Evolutionary conservation across 2,329 filamentous ascomycete species (phyloP), one percentile per base, ranked within the genome.

Genomic region (Fusarium citri): DNA sequence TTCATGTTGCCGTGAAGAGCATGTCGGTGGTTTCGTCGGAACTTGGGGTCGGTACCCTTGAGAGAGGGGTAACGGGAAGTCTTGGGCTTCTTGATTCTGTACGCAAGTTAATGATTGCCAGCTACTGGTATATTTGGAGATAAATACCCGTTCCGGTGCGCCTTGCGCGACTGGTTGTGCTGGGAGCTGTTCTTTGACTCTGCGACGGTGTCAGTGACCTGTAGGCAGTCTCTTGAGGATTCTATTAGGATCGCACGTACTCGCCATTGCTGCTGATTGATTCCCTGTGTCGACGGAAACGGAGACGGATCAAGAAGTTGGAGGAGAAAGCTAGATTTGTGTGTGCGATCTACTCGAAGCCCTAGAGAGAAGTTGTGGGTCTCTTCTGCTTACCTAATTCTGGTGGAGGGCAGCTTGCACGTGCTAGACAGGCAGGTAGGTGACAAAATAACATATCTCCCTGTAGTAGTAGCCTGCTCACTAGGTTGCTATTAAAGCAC

Each of bases 111-210:
- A 66, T 22, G 45, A 61, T 45, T 41, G 55, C 45, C 30, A 37
- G 26, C 22, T n/a, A 22, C 41, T 42, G 30, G 30, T 51, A 11
- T 23, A 45, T 41, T 42, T 42, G 50, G 49, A 64, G 48, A 72
- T 61, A 87, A 91, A 80, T 92, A 98, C 95, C 96, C 96, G 89
- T 99, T 99, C 83, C 92, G 91, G 92, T 99, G 96, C 87, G 94
- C 94, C 93, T 99, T 99, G 89, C 92, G 92, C 84, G 89, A 90
- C 91, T 96, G 92, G 88, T 98, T 98, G 88, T 98, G 94, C 90
- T 98, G 95, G 81, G 95, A 98, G 87, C 94, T 97, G 92, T 98
- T 98, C 94, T 98, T 98, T 81, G 96, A 98, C 90, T 98, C 94
- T 98, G 83, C 30, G 63, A 41, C 53, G 69, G 50, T 46, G 67